phyloP scores from a whole-genome alignment of 2,329 filamentous ascomycete species.

The Fusarium domesticum region DNA sequence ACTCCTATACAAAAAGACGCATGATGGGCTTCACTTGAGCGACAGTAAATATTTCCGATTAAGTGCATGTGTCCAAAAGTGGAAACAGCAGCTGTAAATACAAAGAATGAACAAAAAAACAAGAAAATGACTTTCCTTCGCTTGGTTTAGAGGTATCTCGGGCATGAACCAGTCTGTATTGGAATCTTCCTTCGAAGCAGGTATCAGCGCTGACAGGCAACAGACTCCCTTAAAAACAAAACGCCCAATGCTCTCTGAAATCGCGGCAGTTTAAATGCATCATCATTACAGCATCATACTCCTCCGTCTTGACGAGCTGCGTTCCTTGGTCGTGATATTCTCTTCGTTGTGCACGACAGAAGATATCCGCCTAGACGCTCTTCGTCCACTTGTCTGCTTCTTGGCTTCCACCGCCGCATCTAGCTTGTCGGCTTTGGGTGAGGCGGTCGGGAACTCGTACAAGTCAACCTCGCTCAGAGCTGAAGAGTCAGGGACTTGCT shows the following conservation, averaged over 20 bases:
- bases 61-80: slow-evolving; percentile 14
- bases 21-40: slow-evolving; percentile 15
- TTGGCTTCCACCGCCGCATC: slow-evolving; percentile 19
- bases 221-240: slow-evolving; percentile 22
- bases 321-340: slow-evolving; percentile 26
- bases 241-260: slow-evolving; percentile 27
- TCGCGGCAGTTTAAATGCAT: slow-evolving; percentile 18
- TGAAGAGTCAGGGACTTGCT: slow-evolving; percentile 19
- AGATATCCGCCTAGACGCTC: slow-evolving; percentile 39
- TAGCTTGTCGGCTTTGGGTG: slow-evolving; percentile 39
- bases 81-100: slow-evolving; percentile 31
- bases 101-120: slow-evolving; percentile 30
- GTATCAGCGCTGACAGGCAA: slow-evolving; percentile 22
- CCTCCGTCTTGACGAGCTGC: slow-evolving; percentile 44
- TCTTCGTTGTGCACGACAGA: slow-evolving; percentile 39
- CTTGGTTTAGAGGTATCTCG: slow-evolving; percentile 36
- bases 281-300: slow-evolving; percentile 58
- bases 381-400: slow-evolving; percentile 32
- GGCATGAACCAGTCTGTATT: slow-evolving; percentile 31
- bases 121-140: slow-evolving; percentile 30
- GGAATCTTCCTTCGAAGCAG: slow-evolving; percentile 26
- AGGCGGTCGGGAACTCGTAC: slow-evolving; percentile 54
- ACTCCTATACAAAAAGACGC: slow-evolving; percentile 20
- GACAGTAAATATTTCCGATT: slow-evolving; percentile 20
- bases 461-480: slow-evolving; percentile 42